These are phyloP conservation scores for Nakazawaea pomicola DNA, from an alignment of 805 yeast species.

Conservation along the genomic window DNA sequence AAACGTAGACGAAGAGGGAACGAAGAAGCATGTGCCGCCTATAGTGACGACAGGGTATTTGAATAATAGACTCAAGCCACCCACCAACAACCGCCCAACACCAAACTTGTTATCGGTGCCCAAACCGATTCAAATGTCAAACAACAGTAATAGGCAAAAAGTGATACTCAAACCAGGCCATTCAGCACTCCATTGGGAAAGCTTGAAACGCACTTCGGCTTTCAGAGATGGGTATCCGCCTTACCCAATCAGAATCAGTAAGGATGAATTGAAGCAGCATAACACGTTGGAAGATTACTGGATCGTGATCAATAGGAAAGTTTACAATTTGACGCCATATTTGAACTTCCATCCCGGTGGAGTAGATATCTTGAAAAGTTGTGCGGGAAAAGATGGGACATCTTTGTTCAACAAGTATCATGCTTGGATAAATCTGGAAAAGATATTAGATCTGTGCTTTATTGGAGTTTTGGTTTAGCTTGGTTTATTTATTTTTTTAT, in stretches of 20 bases:
- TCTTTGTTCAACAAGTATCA: conserved; percentile 65
- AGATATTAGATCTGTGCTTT: conserved; percentile 72
- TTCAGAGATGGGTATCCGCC: conserved; percentile 49
- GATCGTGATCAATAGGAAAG: conserved; percentile 77
- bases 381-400: conserved; percentile 86
- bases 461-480: conserved; percentile 57
- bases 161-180: conserved; percentile 72
- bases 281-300: conserved; percentile 66
- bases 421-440: conserved; percentile 73
- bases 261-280: conserved; percentile 58
- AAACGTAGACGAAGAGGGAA: no score
- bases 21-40: no score
- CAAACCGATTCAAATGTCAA: conserved; percentile 7
- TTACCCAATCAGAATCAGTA: conserved; percentile 54
- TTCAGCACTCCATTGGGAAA: conserved; percentile 87
- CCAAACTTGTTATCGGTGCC: background rate
- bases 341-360: conserved; percentile 94
- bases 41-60: background rate
- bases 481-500: no score
- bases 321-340: conserved; percentile 84
- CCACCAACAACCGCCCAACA: background rate
- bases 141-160: conserved; percentile 34
- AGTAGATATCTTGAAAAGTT: conserved; percentile 62
- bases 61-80: conserved; percentile 2
- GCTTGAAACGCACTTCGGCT: conserved; percentile 42